A percentile compares a stretch with the other conserved stretches of the same genome.
These are phyloP conservation scores for Aspergillus fructus DNA, from an alignment of 2,329 filamentous ascomycete species.

Conservation along the genomic window DNA sequence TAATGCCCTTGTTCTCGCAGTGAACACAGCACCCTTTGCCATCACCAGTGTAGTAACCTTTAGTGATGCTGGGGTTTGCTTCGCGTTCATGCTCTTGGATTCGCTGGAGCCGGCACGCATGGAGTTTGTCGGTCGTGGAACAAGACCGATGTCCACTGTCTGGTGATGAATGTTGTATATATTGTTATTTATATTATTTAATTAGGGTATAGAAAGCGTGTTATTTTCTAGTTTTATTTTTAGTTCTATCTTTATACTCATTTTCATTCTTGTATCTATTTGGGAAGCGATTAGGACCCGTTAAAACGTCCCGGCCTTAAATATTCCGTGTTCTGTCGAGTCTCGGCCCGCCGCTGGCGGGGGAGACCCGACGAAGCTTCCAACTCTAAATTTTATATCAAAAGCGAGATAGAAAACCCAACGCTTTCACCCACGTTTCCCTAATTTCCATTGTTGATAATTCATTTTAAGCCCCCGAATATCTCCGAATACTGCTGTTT, in stretches of 20 bases:
- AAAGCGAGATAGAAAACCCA: not conserved
- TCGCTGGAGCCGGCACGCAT: not conserved
- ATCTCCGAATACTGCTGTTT: too few species aligned
- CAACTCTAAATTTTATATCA: not conserved
- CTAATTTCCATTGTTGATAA: not conserved
- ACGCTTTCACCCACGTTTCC: not conserved
- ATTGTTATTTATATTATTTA: slow-evolving; percentile 21
- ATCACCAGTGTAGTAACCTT: slow-evolving; percentile 19
- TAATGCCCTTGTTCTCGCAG: slow-evolving; percentile 8
- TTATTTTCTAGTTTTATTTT: slow-evolving; percentile 2
- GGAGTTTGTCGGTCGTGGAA: not conserved
- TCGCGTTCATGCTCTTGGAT: not conserved
- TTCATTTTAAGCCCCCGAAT: not conserved
- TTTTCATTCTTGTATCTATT: not conserved
- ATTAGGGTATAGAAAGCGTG: slow-evolving; percentile 20
- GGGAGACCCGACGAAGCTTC: not conserved
- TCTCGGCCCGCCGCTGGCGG: not conserved
- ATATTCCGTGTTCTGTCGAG: not conserved
- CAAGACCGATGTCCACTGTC: slow-evolving; percentile 2
- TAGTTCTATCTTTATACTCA: not conserved
- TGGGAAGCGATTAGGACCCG: not conserved
- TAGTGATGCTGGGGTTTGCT: slow-evolving; percentile 20
- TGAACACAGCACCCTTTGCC: slow-evolving; percentile 7
- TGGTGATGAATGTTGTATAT: slow-evolving; percentile 20
- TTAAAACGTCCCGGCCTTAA: too few species aligned